Conservation (phyloP, 2,329 filamentous ascomycete genomes). For the Colletotrichum sp. region DNA sequence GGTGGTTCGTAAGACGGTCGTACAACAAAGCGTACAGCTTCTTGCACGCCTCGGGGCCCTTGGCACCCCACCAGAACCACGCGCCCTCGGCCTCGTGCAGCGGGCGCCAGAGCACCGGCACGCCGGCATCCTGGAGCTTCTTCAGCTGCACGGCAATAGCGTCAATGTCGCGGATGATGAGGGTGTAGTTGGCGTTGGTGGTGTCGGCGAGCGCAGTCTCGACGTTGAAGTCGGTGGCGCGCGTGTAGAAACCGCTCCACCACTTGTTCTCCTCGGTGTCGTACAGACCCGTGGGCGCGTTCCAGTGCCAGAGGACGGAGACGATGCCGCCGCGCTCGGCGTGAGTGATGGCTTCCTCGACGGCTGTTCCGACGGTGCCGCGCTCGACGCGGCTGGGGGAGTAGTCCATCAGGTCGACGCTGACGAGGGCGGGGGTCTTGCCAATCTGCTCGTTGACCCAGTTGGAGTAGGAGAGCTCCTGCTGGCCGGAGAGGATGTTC, state of each 20-base stretch:
- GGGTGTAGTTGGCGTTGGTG: constrained; percentile 49
- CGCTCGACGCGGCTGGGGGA: constrained; percentile 47
- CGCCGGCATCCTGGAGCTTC: constrained; percentile 44
- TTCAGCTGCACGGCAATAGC: constrained; percentile 49
- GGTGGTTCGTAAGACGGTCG: constrained; percentile 46
- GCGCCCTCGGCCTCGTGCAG: constrained; percentile 55
- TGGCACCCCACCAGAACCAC: constrained; percentile 60
- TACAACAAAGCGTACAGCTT: constrained; percentile 48
- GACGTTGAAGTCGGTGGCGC: constrained; percentile 53
- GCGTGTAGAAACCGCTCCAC: constrained; percentile 55
- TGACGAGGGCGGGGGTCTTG: constrained; percentile 51
- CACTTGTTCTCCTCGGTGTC: constrained; percentile 49
- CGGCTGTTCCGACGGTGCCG: constrained; percentile 43
- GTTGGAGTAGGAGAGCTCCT: constrained; percentile 45
- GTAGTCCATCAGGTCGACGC: constrained; percentile 55
- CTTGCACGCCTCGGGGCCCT: constrained; percentile 49
- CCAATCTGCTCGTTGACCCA: constrained; percentile 49
- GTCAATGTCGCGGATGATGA: constrained; percentile 51
- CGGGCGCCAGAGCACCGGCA: constrained; percentile 51
- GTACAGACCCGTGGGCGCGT: constrained; percentile 49
- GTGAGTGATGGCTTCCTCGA: constrained; percentile 52
- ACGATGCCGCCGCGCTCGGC: constrained; percentile 48
- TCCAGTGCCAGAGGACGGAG: constrained; percentile 55
- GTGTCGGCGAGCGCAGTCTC: constrained; percentile 43
- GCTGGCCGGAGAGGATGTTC: constrained; percentile 53